These are phyloP conservation scores for Solanum aculeatissimum DNA, from an alignment of 305 asterid species.

Conservation along the genomic window DNA sequence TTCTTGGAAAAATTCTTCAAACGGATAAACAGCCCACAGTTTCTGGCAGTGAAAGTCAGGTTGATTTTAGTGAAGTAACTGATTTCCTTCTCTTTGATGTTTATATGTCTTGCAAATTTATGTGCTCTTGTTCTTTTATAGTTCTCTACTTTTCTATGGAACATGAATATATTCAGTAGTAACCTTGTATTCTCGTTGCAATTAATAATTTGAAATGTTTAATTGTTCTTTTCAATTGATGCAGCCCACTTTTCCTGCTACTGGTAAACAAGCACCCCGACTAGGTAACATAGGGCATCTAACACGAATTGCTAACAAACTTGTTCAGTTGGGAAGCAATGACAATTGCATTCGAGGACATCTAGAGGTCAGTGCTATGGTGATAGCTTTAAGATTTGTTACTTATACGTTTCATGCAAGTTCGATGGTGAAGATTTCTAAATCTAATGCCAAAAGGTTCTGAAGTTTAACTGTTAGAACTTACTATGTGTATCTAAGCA, in stretches of 20 bases:
- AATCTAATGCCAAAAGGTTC: background rate
- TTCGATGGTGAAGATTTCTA: background rate
- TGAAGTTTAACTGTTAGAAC: background rate
- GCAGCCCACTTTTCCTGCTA: conserved; percentile 66
- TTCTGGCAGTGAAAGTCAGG: conserved; percentile 53
- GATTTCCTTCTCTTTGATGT: background rate
- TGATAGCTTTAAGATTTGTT: background rate
- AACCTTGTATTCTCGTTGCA: background rate
- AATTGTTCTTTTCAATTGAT: conserved; percentile 7
- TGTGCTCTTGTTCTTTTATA: background rate
- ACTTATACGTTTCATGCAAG: background rate
- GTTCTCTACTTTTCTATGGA: background rate
- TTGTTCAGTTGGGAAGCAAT: conserved; percentile 56
- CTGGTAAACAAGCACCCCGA: conserved; percentile 56
- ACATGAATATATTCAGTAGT: background rate
- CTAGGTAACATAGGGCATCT: conserved; percentile 85
- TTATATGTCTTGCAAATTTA: background rate
- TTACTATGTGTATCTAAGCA: background rate
- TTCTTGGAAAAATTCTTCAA: conserved; percentile 63
- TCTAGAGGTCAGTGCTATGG: conserved; percentile 39
- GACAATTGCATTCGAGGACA: conserved; percentile 42
- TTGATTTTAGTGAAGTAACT: conserved; percentile 9
- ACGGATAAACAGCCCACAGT: conserved; percentile 53
- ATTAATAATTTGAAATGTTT: background rate
- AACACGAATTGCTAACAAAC: conserved; percentile 78